phyloP scores from a whole-genome alignment of 2,329 filamentous ascomycete genomes.

The Neurospora crassa region DNA sequence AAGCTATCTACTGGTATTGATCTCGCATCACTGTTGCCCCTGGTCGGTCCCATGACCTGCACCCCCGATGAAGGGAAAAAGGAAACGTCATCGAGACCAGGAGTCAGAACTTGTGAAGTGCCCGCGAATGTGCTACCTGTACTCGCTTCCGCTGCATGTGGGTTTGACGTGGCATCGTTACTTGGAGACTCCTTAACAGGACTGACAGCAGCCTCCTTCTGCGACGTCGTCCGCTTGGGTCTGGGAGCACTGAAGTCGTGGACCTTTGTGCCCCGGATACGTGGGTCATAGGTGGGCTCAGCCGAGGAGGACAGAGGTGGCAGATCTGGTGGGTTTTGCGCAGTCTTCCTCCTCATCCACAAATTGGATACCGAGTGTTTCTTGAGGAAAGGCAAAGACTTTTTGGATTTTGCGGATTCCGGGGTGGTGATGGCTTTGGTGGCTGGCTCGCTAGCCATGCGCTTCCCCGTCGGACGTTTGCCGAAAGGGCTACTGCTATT shows the following conservation, averaged over 20 bases:
- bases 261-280: conserved; percentile 53
- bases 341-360: conserved; percentile 46
- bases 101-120: neutral
- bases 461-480: conserved; percentile 33
- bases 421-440: conserved; percentile 20
- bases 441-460: conserved; percentile 30
- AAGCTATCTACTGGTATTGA: neutral
- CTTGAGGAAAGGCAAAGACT: conserved; percentile 47
- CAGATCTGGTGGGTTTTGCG: conserved; percentile 37
- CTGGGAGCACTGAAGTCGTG: conserved; percentile 58
- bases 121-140: neutral
- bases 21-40: neutral
- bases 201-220: neutral
- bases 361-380: conserved; percentile 52
- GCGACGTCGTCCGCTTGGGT: conserved; percentile 9
- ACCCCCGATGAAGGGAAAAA: neutral
- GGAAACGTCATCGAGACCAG: neutral
- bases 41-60: neutral
- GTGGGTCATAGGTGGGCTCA: conserved; percentile 48
- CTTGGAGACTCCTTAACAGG: neutral
- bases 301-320: conserved; percentile 31
- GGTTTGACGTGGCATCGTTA: neutral
- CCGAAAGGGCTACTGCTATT: conserved; percentile 27
- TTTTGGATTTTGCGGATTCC: conserved; percentile 39
- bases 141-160: neutral